Base-by-base conservation (phyloP, 2,329 filamentous ascomycete genomes). In the Venturia effusa region DNA sequence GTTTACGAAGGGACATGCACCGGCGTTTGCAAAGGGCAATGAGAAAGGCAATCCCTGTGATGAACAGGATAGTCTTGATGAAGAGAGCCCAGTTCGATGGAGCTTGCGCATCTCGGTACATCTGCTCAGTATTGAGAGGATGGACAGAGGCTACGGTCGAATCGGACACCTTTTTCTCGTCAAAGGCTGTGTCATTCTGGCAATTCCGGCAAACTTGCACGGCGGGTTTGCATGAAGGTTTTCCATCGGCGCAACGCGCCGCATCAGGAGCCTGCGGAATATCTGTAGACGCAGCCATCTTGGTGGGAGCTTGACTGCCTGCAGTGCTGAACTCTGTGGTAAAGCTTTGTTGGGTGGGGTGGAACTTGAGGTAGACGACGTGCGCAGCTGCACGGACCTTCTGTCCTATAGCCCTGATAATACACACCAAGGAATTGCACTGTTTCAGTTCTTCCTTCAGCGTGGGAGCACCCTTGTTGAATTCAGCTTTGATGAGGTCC, bases 21-120 rank as follows among this genome's bases (percentile, higher is more conserved):
- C 79, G 79, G 64, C 77, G 73, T 30, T 75, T 76, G 63, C 81
- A 74, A 51, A 79, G 72, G 5, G 74, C 71, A 67, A 80, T 73
- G 1, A 81, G 67, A 41, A 76, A 76, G 40, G 74, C 72, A 32
- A 80, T 76, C 63, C 79, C 77, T 24, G 80, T 70, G 6, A 78
- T 66, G 37, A 75, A 71, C 3, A 79, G 69, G 15, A 83, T 72
- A n/a, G 77, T 71, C 48, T 79, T 73, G 3, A 81, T 69, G 3
- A 75, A 75, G 19, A 77, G 71, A 11, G 78, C 67, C 59, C 78
- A 71, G 39, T 70, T 69, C 0, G 73, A 66, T 59, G 74, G 64
- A 37, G 68, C 66, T 64, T 61, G 67, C 61, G 61, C 54, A 37
- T 61, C 61, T 57, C 65, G 15, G 68, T 64, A 54, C 27, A 34